Percentiles rank a stretch among this genome's conserved stretches.
phyloP scores from a whole-genome alignment of 1,139 yeast genomes.

The Scheffersomyces lignicola region DNA sequence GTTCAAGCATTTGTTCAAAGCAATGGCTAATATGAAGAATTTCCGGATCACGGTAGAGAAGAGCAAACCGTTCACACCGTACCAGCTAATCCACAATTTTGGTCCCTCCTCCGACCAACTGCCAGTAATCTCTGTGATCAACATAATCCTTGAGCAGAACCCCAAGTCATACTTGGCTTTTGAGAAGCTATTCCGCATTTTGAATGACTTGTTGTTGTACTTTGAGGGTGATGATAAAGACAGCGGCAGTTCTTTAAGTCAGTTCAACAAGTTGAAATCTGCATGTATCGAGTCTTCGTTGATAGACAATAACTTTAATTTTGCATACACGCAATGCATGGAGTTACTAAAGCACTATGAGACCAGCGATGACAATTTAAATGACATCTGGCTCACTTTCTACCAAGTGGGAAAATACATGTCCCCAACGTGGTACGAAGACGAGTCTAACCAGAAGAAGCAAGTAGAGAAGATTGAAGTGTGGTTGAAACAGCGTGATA shows the following conservation, averaged over 20 bases:
- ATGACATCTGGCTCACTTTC: conserved; percentile 57
- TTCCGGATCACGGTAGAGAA: conserved; percentile 41
- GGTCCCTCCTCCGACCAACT: conserved; percentile 15
- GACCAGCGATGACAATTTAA: conserved; percentile 18
- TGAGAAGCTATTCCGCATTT: conserved; percentile 41
- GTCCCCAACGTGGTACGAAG: conserved; percentile 48
- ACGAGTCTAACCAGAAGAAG: conserved; percentile 19
- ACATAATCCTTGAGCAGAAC: conserved; percentile 54
- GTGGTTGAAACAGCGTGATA: conserved; percentile 44
- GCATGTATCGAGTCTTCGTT: conserved; percentile 61
- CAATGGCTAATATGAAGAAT: conserved; percentile 28
- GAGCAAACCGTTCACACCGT: conserved; percentile 28
- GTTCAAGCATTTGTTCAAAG: conserved; percentile 31
- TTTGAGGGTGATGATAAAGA: conserved; percentile 14
- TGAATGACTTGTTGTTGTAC: conserved; percentile 37
- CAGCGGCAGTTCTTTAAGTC: conserved; percentile 12
- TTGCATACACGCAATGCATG: conserved; percentile 44
- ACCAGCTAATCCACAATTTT: conserved; percentile 25
- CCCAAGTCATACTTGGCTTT: conserved; percentile 52
- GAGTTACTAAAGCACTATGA: conserved; percentile 27
- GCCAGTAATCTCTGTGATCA: conserved; percentile 29
- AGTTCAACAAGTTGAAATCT: conserved; percentile 40
- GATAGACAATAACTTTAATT: conserved; percentile 52
- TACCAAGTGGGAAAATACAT: conserved; percentile 61
- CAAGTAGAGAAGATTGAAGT: conserved; percentile 19